phyloP scores from a whole-genome alignment of 371 early-diverging fungal genomes.

The Chytridium lagenaria region DNA sequence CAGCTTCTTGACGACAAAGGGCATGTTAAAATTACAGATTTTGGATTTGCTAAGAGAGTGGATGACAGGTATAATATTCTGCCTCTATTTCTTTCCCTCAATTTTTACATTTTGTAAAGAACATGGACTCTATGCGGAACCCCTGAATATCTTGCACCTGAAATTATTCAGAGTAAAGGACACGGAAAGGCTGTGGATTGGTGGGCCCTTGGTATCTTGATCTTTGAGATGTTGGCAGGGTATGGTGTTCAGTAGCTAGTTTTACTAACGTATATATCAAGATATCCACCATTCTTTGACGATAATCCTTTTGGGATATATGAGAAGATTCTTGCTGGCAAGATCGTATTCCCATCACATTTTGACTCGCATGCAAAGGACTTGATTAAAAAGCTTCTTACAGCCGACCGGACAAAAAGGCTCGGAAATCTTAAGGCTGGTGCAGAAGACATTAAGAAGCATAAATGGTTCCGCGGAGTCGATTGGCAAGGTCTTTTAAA shows the following conservation, averaged over 20 bases:
- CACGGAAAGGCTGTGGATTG: constrained; percentile 73
- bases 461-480: constrained; percentile 85
- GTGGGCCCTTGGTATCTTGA: constrained; percentile 74
- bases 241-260: constrained; percentile 23
- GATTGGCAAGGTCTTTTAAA: constrained; percentile 83
- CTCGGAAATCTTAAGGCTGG: constrained; percentile 73
- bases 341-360: constrained; percentile 75
- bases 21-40: constrained; percentile 98
- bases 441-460: constrained; percentile 76
- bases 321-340: constrained; percentile 79
- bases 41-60: constrained; percentile 95
- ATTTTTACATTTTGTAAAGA: constrained; percentile 40
- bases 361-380: constrained; percentile 81
- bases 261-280: constrained; percentile 8
- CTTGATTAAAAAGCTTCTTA: constrained; percentile 75
- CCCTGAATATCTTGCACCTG: constrained; percentile 86
- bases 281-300: constrained; percentile 68
- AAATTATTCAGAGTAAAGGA: constrained; percentile 68
- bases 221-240: constrained; percentile 72
- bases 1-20: constrained; percentile 86
- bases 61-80: constrained; percentile 33
- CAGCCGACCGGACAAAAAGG: constrained; percentile 77
- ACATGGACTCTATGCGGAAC: constrained; percentile 97
- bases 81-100: not conserved
- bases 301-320: constrained; percentile 83